These are phyloP conservation scores for Lavandula angustifolia DNA, from an alignment of 257 asterid species.

Conservation along the genomic window DNA sequence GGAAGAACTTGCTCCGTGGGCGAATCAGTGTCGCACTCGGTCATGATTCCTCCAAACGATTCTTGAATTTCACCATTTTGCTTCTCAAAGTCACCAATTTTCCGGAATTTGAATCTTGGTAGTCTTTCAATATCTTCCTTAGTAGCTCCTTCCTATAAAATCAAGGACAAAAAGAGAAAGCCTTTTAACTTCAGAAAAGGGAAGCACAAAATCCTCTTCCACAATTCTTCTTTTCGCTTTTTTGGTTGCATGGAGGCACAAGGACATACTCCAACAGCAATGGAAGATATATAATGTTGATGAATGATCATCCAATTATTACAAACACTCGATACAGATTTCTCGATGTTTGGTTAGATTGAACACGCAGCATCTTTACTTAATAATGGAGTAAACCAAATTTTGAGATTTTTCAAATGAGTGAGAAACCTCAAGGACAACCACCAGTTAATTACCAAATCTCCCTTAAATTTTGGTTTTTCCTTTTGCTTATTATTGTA, in stretches of 20 bases:
- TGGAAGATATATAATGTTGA: neutral
- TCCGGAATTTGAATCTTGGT: constrained; percentile 78
- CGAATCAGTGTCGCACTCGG: constrained; percentile 69
- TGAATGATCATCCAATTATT: constrained; percentile 1
- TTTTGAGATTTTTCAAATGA: neutral
- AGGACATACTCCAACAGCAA: neutral
- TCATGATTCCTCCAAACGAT: constrained; percentile 93
- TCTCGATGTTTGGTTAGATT: neutral
- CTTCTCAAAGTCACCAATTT: constrained; percentile 89
- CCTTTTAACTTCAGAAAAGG: constrained; percentile 28
- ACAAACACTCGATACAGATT: neutral
- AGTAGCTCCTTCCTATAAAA: constrained; percentile 93
- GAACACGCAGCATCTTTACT: neutral
- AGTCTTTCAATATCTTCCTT: constrained; percentile 91
- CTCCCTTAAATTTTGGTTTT: constrained; percentile 5
- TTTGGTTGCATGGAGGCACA: constrained; percentile 9
- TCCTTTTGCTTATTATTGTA: neutral
- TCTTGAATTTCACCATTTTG: constrained; percentile 89
- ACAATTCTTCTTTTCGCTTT: neutral
- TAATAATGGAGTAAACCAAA: neutral
- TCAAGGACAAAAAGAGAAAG: neutral
- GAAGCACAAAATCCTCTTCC: constrained; percentile 15
- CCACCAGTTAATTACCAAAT: neutral
- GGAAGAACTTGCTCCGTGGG: constrained; percentile 87
- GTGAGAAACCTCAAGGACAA: neutral